These are phyloP conservation scores for Crithidia fasciculata DNA, from an alignment of 208 protist genomes.

Conservation along the genomic window DNA sequence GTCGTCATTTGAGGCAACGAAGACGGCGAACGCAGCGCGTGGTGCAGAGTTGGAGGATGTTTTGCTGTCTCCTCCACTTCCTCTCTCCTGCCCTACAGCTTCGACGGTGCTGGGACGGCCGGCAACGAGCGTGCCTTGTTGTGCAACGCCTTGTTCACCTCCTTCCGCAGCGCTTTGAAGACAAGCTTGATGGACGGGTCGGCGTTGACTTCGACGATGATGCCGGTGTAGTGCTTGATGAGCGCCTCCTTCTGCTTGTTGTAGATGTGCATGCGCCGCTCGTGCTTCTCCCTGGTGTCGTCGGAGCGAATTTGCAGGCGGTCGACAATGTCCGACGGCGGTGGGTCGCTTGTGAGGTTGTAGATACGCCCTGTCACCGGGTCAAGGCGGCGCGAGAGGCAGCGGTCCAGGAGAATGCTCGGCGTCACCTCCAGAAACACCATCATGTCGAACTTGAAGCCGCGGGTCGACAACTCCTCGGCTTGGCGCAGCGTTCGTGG, in stretches of 20 bases:
- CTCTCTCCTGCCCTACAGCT: constrained; percentile 12
- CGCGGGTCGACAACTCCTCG: constrained; percentile 47
- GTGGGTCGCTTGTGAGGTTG: constrained; percentile 77
- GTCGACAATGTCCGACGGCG: constrained; percentile 65
- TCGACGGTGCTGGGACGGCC: neutral
- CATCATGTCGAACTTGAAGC: constrained; percentile 76
- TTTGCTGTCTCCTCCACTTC: too few species aligned
- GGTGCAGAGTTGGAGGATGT: too few species aligned
- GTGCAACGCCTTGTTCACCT: constrained; percentile 36
- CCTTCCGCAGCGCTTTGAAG: constrained; percentile 36
- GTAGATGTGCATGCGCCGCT: constrained; percentile 77
- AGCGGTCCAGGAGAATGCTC: constrained; percentile 57
- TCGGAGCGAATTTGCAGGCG: constrained; percentile 83
- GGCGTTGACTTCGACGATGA: constrained; percentile 63
- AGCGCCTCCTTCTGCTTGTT: constrained; percentile 64
- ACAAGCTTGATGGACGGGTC: constrained; percentile 57
- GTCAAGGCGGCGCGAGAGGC: constrained; percentile 66
- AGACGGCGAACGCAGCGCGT: too few species aligned
- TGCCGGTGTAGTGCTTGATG: constrained; percentile 55
- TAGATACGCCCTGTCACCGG: constrained; percentile 80
- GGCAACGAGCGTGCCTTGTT: constrained; percentile 5
- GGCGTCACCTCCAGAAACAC: constrained; percentile 71
- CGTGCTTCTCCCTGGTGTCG: constrained; percentile 80
- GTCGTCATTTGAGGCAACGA: too few species aligned
- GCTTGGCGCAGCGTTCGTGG: constrained; percentile 93